Conservation (phyloP, 2,329 filamentous ascomycete genomes). For the Byssochlamys sp. region DNA sequence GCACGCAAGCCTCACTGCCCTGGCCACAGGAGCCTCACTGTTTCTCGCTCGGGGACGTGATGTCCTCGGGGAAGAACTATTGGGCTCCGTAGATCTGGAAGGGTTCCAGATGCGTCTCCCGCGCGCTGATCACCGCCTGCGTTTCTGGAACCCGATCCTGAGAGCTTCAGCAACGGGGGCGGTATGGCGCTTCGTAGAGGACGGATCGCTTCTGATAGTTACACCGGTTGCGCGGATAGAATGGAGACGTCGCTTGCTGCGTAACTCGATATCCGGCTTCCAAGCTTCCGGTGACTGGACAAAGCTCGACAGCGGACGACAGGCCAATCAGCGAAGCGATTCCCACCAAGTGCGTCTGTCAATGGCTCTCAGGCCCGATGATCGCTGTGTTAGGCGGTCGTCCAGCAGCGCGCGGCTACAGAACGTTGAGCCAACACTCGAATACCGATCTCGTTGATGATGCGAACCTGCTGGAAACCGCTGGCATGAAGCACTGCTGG, state of each 20-base stretch:
- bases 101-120: not conserved
- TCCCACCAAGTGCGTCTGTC: slow-evolving; percentile 13
- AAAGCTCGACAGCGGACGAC: slow-evolving; percentile 2
- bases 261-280: not conserved
- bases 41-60: not conserved
- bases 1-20: not conserved
- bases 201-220: slow-evolving; percentile 8
- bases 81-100: not conserved
- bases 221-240: slow-evolving; percentile 4
- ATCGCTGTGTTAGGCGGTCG: not conserved
- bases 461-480: not conserved
- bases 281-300: slow-evolving; percentile 1
- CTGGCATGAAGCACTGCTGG: not conserved
- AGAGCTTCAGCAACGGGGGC: slow-evolving; percentile 11
- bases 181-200: slow-evolving; percentile 12
- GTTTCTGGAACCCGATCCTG: not conserved
- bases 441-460: not conserved
- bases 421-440: not conserved
- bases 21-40: not conserved
- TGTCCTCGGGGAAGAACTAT: not conserved
- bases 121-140: not conserved
- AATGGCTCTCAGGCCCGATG: slow-evolving; percentile 8
- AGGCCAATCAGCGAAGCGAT: slow-evolving; percentile 10
- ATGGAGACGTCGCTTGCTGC: slow-evolving; percentile 1
- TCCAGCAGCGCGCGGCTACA: not conserved